These are phyloP conservation scores for Hypoxylon sp. DNA, from an alignment of 2,329 filamentous ascomycete genomes.

Conservation along the genomic window DNA sequence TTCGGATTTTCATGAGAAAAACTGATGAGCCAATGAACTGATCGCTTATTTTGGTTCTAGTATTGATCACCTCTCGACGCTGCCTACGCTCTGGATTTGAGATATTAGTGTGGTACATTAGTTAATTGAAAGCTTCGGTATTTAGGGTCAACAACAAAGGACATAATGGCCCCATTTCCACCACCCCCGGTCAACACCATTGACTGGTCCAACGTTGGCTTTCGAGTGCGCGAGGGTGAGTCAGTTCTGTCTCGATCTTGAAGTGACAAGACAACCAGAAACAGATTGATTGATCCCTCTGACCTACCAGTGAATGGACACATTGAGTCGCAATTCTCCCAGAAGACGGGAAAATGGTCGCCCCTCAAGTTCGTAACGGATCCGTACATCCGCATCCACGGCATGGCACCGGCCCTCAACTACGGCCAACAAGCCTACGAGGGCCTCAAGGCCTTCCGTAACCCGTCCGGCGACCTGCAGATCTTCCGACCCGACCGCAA, in stretches of 20 bases:
- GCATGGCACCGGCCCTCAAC: conserved; percentile 94
- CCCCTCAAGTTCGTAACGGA: conserved; percentile 82
- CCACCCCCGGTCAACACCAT: conserved; percentile 83
- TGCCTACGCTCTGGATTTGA: background rate
- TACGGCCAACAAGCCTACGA: conserved; percentile 99
- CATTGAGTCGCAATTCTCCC: conserved; percentile 86
- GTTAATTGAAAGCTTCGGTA: conserved; percentile 22
- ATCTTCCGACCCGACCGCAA: conserved; percentile 92
- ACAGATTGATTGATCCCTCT: background rate
- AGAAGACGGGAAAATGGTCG: conserved; percentile 80
- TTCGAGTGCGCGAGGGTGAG: conserved; percentile 88
- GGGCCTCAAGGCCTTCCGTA: conserved; percentile 95
- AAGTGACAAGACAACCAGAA: conserved; percentile 9
- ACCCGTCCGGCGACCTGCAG: conserved; percentile 77
- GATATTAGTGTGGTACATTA: background rate
- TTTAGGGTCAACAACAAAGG: background rate
- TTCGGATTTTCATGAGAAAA: conserved; percentile 16
- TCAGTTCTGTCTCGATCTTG: conserved; percentile 8
- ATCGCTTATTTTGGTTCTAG: conserved; percentile 24
- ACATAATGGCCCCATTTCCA: conserved; percentile 70
- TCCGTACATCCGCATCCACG: conserved; percentile 89
- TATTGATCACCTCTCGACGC: conserved; percentile 2
- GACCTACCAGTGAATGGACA: conserved; percentile 83
- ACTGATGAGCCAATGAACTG: conserved; percentile 28
- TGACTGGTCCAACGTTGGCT: conserved; percentile 94